Conservation (phyloP, 306 rosid species). For the Begonia masoniana region DNA sequence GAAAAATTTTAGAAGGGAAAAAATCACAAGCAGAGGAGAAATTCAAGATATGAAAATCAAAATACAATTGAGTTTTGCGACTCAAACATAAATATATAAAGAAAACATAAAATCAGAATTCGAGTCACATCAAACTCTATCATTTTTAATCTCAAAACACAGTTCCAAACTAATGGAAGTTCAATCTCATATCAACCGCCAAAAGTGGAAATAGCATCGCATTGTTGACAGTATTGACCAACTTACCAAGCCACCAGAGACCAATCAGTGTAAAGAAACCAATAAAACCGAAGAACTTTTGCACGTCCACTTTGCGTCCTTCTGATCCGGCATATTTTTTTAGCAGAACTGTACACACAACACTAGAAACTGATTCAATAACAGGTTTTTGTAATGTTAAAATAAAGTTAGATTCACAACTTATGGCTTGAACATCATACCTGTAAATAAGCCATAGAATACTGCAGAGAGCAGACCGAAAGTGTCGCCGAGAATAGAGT, state of each 20-base stretch:
- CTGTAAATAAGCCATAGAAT: conserved; percentile 54
- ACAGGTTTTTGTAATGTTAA: no score
- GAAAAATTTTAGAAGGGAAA: no score
- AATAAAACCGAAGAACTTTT: conserved; percentile 56
- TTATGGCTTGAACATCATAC: conserved; percentile 12
- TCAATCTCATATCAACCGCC: no score
- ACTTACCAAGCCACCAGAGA: conserved; percentile 83
- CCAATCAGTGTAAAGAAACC: conserved; percentile 61
- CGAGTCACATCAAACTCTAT: no score
- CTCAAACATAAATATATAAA: no score
- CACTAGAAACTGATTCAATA: no score
- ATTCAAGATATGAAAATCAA: no score
- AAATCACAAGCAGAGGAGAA: no score
- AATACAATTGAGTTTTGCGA: no score
- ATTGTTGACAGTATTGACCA: not conserved
- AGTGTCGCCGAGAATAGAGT: conserved; percentile 33
- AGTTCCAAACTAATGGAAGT: no score
- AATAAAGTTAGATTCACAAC: not conserved
- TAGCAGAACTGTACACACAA: conserved; percentile 39
- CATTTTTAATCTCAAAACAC: no score
- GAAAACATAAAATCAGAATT: no score
- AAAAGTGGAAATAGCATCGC: not conserved
- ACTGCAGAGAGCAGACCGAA: conserved; percentile 62
- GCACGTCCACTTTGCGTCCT: conserved; percentile 57
- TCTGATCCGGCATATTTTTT: conserved; percentile 57